phyloP scores from a whole-genome alignment of 139 green algal genomes.

The Closterium sp. region DNA sequence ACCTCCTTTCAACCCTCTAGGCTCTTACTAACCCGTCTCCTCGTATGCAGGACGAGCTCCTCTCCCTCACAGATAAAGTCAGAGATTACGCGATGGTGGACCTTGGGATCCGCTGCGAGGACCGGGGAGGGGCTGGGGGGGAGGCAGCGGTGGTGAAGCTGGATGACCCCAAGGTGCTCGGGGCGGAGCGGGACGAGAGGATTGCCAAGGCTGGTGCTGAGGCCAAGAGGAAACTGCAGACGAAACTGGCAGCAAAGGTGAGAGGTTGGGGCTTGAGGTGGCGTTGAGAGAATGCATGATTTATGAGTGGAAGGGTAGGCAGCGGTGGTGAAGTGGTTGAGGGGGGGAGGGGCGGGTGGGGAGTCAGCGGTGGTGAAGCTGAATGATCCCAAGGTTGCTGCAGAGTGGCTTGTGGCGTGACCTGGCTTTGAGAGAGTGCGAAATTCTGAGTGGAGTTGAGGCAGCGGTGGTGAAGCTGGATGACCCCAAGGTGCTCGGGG shows the following conservation, averaged over 20 bases:
- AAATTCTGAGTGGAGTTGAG: slow-evolving; percentile 74
- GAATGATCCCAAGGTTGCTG: too few species aligned
- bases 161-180: slow-evolving; percentile 81
- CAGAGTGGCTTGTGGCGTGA: too few species aligned
- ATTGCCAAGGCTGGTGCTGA: slow-evolving; percentile 58
- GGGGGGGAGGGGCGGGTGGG: slow-evolving; percentile 92
- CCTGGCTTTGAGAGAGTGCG: too few species aligned
- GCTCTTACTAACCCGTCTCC: slow-evolving; percentile 50
- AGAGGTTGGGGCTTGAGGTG: too few species aligned
- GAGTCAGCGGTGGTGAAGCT: too few species aligned
- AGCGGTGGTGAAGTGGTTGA: slow-evolving; percentile 72
- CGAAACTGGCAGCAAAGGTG: slow-evolving; percentile 28
- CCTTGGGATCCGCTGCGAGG: slow-evolving; percentile 71
- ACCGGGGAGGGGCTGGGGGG: slow-evolving; percentile 54
- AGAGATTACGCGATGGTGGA: slow-evolving; percentile 81
- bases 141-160: slow-evolving; percentile 85
- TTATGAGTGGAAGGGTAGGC: too few species aligned
- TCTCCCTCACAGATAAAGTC: slow-evolving; percentile 74
- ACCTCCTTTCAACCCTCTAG: neutral
- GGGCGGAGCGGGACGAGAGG: slow-evolving; percentile 61
- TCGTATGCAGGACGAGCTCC: slow-evolving; percentile 48
- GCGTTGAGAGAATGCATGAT: too few species aligned
- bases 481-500: slow-evolving; percentile 74
- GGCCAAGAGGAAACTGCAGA: slow-evolving; percentile 65
- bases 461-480: slow-evolving; percentile 88